Percentiles rank a stretch among this genome's conserved stretches.
These are phyloP conservation scores for Globisporangium takayamanum DNA, from an alignment of 352 stramenopile genomes.

Conservation along the genomic window DNA sequence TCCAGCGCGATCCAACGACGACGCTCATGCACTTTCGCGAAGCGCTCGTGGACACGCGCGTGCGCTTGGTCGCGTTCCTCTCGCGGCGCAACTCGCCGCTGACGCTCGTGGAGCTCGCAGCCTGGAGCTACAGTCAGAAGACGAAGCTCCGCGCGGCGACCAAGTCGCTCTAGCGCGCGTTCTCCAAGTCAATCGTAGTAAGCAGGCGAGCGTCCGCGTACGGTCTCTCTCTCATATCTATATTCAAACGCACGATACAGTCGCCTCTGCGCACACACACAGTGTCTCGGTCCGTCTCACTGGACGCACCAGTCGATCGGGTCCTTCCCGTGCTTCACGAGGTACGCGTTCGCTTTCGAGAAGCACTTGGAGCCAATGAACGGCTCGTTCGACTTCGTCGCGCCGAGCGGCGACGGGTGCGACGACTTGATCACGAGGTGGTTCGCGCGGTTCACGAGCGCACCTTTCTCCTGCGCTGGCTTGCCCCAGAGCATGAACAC, in stretches of 20 bases:
- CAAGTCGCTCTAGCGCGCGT: slow-evolving; percentile 11
- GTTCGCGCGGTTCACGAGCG: slow-evolving; percentile 68
- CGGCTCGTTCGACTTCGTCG: slow-evolving; percentile 92
- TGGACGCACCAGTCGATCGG: slow-evolving; percentile 76
- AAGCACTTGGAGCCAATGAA: slow-evolving; percentile 95
- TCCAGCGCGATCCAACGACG: slow-evolving; percentile 37
- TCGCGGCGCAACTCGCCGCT: slow-evolving; percentile 34
- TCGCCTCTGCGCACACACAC: slow-evolving; percentile 5
- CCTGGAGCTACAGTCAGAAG: slow-evolving; percentile 37
- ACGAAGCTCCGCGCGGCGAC: slow-evolving; percentile 4
- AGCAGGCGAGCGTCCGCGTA: no score
- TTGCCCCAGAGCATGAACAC: slow-evolving; percentile 99
- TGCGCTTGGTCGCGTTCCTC: slow-evolving; percentile 43
- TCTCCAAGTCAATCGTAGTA: not conserved
- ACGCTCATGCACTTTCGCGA: slow-evolving; percentile 63
- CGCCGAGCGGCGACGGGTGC: slow-evolving; percentile 93
- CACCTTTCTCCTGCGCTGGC: slow-evolving; percentile 85
- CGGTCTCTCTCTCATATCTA: not conserved
- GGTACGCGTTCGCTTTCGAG: slow-evolving; percentile 75
- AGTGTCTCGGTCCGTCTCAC: slow-evolving; percentile 1
- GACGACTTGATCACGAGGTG: slow-evolving; percentile 86
- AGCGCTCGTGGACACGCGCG: slow-evolving; percentile 42
- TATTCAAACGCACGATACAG: not conserved
- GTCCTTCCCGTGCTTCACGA: slow-evolving; percentile 68
- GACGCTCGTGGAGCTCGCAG: slow-evolving; percentile 38